Conservation (phyloP, 441 rosid genomes). For the Geranium incanum region DNA sequence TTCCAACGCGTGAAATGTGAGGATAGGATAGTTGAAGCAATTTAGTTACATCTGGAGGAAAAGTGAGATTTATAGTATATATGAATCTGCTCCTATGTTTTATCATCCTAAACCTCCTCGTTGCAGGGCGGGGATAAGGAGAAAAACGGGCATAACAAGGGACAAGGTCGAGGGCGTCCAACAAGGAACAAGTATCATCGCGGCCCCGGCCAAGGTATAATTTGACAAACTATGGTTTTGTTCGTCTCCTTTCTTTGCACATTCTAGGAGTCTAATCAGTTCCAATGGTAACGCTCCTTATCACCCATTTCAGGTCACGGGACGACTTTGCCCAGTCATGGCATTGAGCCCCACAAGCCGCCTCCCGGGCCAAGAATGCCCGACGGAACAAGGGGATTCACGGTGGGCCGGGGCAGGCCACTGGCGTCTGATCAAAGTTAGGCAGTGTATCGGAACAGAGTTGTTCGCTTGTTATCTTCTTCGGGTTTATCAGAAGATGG, state of each 20-base stretch:
- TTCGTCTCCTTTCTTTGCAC: neutral
- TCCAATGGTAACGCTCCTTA: neutral
- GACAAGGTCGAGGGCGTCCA: conserved; percentile 41
- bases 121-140: conserved; percentile 55
- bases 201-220: conserved; percentile 35
- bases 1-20: too few species aligned
- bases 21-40: too few species aligned
- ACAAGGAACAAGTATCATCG: conserved; percentile 44
- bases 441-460: conserved; percentile 7
- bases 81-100: neutral
- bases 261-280: neutral
- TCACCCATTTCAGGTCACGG: conserved; percentile 47
- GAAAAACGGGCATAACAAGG: conserved; percentile 46
- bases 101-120: neutral
- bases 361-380: conserved; percentile 98
- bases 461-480: conserved; percentile 2
- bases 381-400: conserved; percentile 89
- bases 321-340: conserved; percentile 35
- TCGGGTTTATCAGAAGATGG: neutral
- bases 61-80: neutral
- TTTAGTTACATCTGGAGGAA: too few species aligned
- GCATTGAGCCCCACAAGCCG: conserved; percentile 51
- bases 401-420: conserved; percentile 79
- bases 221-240: neutral
- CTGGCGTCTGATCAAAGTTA: conserved; percentile 24